Evolutionary conservation across 2,329 filamentous ascomycete genomes (phyloP).

Genomic region (Tetracladium maxilliforme): DNA sequence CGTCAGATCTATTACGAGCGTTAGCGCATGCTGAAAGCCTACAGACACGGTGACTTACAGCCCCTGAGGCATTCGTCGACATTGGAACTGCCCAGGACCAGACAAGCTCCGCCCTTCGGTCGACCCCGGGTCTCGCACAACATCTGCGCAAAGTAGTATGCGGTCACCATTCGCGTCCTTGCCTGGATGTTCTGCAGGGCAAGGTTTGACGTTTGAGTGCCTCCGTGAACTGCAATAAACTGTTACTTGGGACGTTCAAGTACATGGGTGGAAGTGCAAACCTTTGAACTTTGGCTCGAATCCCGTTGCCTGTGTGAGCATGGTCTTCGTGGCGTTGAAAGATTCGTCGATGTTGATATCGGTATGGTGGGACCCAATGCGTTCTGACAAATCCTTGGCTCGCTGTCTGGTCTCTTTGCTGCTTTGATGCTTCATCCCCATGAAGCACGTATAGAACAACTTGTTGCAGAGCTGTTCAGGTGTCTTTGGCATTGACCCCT

Average conservation of each 20-base stretch:
- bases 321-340: conserved; percentile 40
- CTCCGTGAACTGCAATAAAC: background rate
- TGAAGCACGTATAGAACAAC: conserved; percentile 51
- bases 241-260: background rate
- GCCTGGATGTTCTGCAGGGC: conserved; percentile 52
- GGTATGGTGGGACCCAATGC: conserved; percentile 58
- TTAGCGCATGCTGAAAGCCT: conserved; percentile 10
- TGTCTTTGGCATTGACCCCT: conserved; percentile 21
- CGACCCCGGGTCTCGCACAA: conserved; percentile 22
- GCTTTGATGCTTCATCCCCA: conserved; percentile 56
- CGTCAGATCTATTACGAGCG: conserved; percentile 42
- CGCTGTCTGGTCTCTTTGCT: conserved; percentile 51
- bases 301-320: conserved; percentile 40
- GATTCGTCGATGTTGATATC: conserved; percentile 61
- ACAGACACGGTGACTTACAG: too few species aligned
- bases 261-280: background rate
- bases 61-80: conserved; percentile 40
- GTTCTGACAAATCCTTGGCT: conserved; percentile 41
- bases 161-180: conserved; percentile 46
- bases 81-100: conserved; percentile 55
- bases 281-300: conserved; percentile 44
- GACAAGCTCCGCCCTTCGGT: conserved; percentile 40
- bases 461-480: conserved; percentile 41
- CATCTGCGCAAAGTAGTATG: conserved; percentile 43
- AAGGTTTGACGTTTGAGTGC: conserved; percentile 25